Evolutionary conservation across 306 rosid species (phyloP), one percentile per base, ranked within the genome.

Genomic region (Mimosa bimucronata): DNA sequence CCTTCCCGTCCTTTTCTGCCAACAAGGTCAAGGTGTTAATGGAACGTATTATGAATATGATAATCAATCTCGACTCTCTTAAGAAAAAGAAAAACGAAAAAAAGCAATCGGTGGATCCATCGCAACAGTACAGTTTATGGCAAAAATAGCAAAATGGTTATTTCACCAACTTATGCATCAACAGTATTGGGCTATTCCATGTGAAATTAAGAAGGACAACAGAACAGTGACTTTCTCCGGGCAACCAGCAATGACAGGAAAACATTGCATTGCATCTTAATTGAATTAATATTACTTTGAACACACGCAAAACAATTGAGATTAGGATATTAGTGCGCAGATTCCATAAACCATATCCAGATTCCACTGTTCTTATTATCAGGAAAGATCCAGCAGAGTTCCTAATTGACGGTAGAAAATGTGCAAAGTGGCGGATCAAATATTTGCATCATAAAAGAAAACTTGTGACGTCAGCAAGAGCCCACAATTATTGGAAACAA

Each of bases 401-500:
- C 83, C 83, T 60, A 65, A 77, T 65, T 76, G 81, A 78, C 68
- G 37, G 79, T 72, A 83, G 74, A 71, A 60, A 75, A 53, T 40
- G 64, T 48, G 71, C 62, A 72, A 79, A 76, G 81, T 85, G 79
- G 55, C 74, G 77, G n/a, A 79, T 74, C 85, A 74, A 65, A 70
- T 77, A 58, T 29, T 21, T 67, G 64, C 77, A 62, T 77, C 88
- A 75, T 52, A 80, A 14, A 77, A 38, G 79, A 70, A 79, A 44
- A 77, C 68, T 82, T 79, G 81, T 79, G 80, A 79, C 77, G 81
- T 75, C 87, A 72, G 78, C 75, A n/a, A 69, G 77, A 79, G 66
- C 85, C 88, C 80, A 83, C 81, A 75, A 86, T 92, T 90, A 90
- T 85, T 89, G 84, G 83, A 87, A 85, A 88, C 73, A 89, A 78